These are phyloP conservation scores for Candida sithepensis DNA, from an alignment of 805 yeast genomes.

Conservation along the genomic window DNA sequence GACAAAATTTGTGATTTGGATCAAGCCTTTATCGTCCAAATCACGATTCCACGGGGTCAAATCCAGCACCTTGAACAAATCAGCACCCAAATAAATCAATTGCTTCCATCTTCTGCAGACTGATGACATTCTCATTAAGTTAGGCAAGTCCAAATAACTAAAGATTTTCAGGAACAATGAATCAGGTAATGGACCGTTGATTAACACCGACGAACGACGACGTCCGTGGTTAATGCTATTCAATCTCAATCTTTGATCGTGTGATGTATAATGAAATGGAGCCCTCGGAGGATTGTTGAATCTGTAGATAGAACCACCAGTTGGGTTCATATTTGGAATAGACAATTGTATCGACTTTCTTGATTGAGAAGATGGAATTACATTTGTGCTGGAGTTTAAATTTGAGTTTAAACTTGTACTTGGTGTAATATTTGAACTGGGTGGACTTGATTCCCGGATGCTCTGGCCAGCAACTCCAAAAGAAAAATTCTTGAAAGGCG, in stretches of 20 bases:
- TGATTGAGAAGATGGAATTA: neutral
- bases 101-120: constrained; percentile 71
- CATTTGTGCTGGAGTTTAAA: neutral
- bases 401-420: neutral
- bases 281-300: constrained; percentile 18
- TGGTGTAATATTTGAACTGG: neutral
- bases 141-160: constrained; percentile 48
- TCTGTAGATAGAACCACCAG: constrained; percentile 24
- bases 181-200: constrained; percentile 61
- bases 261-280: constrained; percentile 51
- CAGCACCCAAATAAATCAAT: constrained; percentile 53
- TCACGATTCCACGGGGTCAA: constrained; percentile 59
- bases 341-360: constrained; percentile 12
- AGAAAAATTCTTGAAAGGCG: constrained; percentile 7
- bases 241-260: constrained; percentile 49
- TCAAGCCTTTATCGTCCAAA: constrained; percentile 54
- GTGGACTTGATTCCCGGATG: neutral
- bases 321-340: constrained; percentile 26
- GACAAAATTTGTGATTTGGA: constrained; percentile 62
- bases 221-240: constrained; percentile 39
- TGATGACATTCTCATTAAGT: constrained; percentile 54
- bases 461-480: constrained; percentile 1
- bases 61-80: constrained; percentile 49
- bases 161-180: constrained; percentile 52
- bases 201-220: constrained; percentile 55